A percentile compares a stretch with the other conserved stretches of the same genome.
Evolutionary conservation across 2,329 filamentous ascomycete genomes (phyloP).

Genomic region (Sordariomycetes sp.): DNA sequence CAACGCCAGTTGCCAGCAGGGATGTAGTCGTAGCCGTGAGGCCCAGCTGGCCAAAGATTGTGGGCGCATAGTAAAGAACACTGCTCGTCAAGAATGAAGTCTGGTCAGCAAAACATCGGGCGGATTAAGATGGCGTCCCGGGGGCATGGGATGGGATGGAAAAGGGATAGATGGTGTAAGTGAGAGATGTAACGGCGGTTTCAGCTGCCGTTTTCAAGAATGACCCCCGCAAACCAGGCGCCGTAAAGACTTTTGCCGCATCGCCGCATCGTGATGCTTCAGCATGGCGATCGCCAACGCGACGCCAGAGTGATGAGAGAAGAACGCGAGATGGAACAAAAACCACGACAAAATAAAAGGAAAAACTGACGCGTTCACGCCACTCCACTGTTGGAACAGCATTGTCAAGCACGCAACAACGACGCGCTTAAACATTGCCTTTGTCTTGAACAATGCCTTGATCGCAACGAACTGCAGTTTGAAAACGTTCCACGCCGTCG

Average conservation of each 20-base stretch:
- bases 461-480: conserved; percentile 59
- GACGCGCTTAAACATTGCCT: conserved; percentile 54
- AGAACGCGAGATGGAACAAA: not conserved
- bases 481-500: conserved; percentile 48
- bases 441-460: conserved; percentile 48
- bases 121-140: not conserved
- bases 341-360: not conserved
- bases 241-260: too few relatives aligned
- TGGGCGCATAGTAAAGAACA: conserved; percentile 56
- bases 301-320: too few relatives aligned
- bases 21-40: conserved; percentile 35
- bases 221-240: too few relatives aligned
- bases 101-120: not conserved
- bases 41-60: conserved; percentile 56
- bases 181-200: too few relatives aligned
- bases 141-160: not conserved
- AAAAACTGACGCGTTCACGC: not conserved
- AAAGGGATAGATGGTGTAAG: too few relatives aligned
- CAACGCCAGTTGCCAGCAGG: conserved; percentile 57
- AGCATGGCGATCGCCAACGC: too few relatives aligned
- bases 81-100: conserved; percentile 31
- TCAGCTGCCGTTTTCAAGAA: too few relatives aligned
- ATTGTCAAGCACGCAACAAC: conserved; percentile 49
- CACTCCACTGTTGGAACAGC: conserved; percentile 35
- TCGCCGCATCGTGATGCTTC: too few relatives aligned